phyloP scores from a whole-genome alignment of 1,284 basidiomycete genomes.

The Inonotus obliquus region DNA sequence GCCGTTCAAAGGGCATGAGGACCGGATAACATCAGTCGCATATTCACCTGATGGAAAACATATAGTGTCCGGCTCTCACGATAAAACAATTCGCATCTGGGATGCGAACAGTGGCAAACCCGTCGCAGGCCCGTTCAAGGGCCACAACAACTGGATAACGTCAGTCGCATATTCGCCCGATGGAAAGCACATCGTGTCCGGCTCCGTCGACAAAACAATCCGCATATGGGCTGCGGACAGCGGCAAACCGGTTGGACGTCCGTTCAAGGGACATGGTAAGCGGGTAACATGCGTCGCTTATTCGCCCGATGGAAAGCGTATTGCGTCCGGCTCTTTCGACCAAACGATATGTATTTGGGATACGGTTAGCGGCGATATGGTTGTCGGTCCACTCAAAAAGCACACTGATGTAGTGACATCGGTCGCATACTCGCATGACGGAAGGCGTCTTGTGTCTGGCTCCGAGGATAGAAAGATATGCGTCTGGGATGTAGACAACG shows the following conservation, averaged over 20 bases:
- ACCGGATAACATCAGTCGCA: not conserved
- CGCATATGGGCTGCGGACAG: not conserved
- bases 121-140: not conserved
- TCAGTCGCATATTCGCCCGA: not conserved
- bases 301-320: not conserved
- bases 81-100: conserved; percentile 11
- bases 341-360: not conserved
- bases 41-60: not conserved
- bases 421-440: not conserved
- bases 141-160: not conserved
- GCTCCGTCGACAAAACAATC: not conserved
- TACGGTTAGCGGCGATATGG: not conserved
- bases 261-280: not conserved
- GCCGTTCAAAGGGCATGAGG: too few species aligned
- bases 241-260: not conserved
- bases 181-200: not conserved
- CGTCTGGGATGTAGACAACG: not conserved
- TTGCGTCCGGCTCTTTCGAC: not conserved
- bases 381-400: not conserved
- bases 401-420: not conserved
- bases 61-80: conserved; percentile 2
- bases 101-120: not conserved
- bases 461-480: not conserved
- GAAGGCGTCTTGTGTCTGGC: not conserved
- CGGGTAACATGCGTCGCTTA: not conserved